phyloP scores from a whole-genome alignment of 108 stramenopile genomes.

The Parmales sp. region DNA sequence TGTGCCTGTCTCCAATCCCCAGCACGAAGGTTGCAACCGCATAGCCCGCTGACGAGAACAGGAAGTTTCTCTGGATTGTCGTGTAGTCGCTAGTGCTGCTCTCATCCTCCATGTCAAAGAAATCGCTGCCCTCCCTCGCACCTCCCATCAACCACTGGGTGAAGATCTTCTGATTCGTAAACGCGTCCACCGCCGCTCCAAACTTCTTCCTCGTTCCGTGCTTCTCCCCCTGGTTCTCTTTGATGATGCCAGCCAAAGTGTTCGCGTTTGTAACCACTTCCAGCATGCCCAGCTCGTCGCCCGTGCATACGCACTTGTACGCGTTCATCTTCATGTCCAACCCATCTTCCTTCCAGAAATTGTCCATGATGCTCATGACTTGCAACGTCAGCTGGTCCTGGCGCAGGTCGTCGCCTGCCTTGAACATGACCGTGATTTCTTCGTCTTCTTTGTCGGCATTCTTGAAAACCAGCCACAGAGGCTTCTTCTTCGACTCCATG shows the following conservation, averaged over 20 bases:
- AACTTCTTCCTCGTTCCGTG: conserved; percentile 8
- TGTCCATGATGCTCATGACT: conserved; percentile 43
- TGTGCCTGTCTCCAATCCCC: conserved; percentile 38
- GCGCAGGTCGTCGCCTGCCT: conserved; percentile 52
- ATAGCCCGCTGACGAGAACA: conserved; percentile 23
- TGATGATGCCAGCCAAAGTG: conserved; percentile 31
- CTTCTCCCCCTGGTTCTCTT: neutral
- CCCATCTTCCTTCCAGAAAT: conserved; percentile 33
- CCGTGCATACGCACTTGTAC: conserved; percentile 41
- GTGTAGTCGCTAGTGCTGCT: no score
- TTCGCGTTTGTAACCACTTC: conserved; percentile 39
- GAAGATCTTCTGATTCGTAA: neutral
- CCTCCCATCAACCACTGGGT: neutral
- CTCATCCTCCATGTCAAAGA: neutral
- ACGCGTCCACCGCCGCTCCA: conserved; percentile 10
- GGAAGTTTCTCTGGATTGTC: no score
- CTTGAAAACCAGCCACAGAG: conserved; percentile 27
- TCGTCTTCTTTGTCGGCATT: conserved; percentile 7
- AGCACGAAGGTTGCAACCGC: conserved; percentile 32
- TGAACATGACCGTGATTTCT: conserved; percentile 29
- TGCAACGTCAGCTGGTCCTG: conserved; percentile 58
- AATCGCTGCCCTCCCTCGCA: neutral
- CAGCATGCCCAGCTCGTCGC: conserved; percentile 38
- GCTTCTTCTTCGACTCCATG: conserved; percentile 36
- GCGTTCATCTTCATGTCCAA: conserved; percentile 24